Evolutionary conservation across 805 yeast genomes (phyloP).

Genomic region (Candida yuanshanica): DNA sequence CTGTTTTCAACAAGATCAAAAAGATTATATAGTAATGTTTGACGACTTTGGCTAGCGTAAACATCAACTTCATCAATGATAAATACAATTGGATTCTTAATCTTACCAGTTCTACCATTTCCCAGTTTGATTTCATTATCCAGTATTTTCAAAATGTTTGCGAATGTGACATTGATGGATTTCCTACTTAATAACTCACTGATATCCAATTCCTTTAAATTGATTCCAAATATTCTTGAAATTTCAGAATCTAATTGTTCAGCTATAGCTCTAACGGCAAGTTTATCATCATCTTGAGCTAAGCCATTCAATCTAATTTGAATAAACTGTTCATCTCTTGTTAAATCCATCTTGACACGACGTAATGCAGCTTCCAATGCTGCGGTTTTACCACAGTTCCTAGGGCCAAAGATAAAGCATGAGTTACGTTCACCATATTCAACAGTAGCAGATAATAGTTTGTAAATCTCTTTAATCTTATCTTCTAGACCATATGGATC

Average conservation of each 20-base stretch:
- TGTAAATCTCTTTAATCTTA: conserved; percentile 44
- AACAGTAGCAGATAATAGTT: conserved; percentile 59
- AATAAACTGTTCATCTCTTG: conserved; percentile 44
- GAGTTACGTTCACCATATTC: conserved; percentile 75
- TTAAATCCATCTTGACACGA: conserved; percentile 27
- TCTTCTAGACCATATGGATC: conserved; percentile 30
- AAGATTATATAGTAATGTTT: conserved; percentile 79
- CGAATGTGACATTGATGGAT: conserved; percentile 55
- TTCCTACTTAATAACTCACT: conserved; percentile 41
- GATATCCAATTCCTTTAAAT: conserved; percentile 18
- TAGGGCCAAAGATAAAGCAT: conserved; percentile 70
- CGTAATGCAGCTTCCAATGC: conserved; percentile 52
- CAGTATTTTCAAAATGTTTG: conserved; percentile 47
- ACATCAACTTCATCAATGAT: conserved; percentile 81
- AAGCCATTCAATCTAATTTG: conserved; percentile 63
- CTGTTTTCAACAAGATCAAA: conserved; percentile 78
- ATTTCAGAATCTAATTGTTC: conserved; percentile 61
- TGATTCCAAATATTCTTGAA: conserved; percentile 25
- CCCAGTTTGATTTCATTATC: conserved; percentile 30
- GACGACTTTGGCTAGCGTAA: conserved; percentile 67
- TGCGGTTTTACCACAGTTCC: conserved; percentile 70
- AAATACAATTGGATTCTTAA: conserved; percentile 53
- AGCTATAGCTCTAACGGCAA: conserved; percentile 83
- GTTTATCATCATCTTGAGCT: conserved; percentile 65
- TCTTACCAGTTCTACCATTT: conserved; percentile 9